Percentiles rank a stretch among this genome's conserved stretches.
These are phyloP conservation scores for Hymenoscyphus fraxineus DNA, from an alignment of 2,329 filamentous ascomycete species.

Conservation along the genomic window DNA sequence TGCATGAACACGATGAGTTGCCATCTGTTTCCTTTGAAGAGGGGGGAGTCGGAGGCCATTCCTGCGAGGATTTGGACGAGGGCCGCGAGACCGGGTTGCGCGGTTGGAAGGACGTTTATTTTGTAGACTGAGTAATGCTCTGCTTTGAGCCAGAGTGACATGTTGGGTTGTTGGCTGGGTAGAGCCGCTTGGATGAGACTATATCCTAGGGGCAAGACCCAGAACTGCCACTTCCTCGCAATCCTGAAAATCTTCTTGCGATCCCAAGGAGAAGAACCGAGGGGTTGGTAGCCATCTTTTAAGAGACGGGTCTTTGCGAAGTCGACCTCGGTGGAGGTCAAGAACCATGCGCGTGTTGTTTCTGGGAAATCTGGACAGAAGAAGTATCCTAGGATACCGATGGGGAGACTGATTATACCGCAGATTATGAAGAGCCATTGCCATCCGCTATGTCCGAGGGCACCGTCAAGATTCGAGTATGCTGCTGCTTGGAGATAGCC, in stretches of 20 bases:
- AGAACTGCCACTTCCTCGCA: slow-evolving; percentile 29
- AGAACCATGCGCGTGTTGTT: slow-evolving; percentile 40
- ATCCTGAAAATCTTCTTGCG: slow-evolving; percentile 26
- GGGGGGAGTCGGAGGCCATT: slow-evolving; percentile 27
- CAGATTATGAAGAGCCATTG: slow-evolving; percentile 48
- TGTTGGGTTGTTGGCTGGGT: slow-evolving; percentile 21
- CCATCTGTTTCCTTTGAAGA: slow-evolving; percentile 26
- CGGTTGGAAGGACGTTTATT: slow-evolving; percentile 27
- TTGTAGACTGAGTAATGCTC: slow-evolving; percentile 18
- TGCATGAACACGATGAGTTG: slow-evolving; percentile 28
- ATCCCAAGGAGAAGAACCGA: slow-evolving; percentile 26
- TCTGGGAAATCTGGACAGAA: slow-evolving; percentile 42
- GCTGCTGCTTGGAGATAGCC: slow-evolving; percentile 43
- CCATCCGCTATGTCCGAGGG: slow-evolving; percentile 39
- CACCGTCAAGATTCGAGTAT: slow-evolving; percentile 39
- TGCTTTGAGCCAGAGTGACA: slow-evolving; percentile 26
- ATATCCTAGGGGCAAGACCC: slow-evolving; percentile 27
- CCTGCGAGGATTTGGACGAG: slow-evolving; percentile 25
- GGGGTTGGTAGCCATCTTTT: slow-evolving; percentile 22
- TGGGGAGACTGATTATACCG: slow-evolving; percentile 50
- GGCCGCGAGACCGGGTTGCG: slow-evolving; percentile 19
- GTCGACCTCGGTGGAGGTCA: slow-evolving; percentile 22
- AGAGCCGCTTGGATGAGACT: slow-evolving; percentile 26
- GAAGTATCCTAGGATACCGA: slow-evolving; percentile 50
- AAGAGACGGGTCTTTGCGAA: slow-evolving; percentile 21